Evolutionary conservation across 2,329 filamentous ascomycete genomes (phyloP), one percentile per base, ranked within the genome.

Genomic region (Calonectria pauciramosa): DNA sequence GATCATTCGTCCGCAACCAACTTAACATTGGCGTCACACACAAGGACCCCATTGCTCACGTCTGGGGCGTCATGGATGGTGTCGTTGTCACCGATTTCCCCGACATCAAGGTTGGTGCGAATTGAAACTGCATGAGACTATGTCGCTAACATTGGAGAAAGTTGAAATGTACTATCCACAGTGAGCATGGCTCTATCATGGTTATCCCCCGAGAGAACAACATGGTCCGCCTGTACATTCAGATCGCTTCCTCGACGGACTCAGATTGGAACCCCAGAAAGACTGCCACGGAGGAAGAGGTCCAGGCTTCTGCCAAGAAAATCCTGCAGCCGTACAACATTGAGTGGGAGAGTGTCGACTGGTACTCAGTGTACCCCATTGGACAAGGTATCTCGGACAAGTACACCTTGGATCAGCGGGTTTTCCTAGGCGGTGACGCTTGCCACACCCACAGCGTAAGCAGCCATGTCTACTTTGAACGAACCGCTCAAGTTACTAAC

Each of bases 91-190:
- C 93, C 0, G 89, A 95, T 80, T 95, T 95, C 77, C 94, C 94
- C 0, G 94, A 96, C 81, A 94, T 96, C 80, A 93, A 94, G 87
- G 91, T 91, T 38, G 66, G 85, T 26, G 11, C 20, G 28, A 8
- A 7, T 8, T 36, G 6, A 44, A 14, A 34, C 36, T 36, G 10
- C 20, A 30, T n/a, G 7, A 9, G 9, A 7, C 7, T 5, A 16
- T 54, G 2, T 41, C 70, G 60, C 81, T 94, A 81, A 94, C 89
- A 26, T 87, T 18, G 0, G 1, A 13, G 2, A 8, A 73, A 93
- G 88, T 93, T 94, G 89, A 93, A 94, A 87, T 94, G 92, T 79
- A 94, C 93, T 0, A 94, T 96, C 73, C 94, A 95, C 82, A 95
- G 93, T 4, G 88, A 91, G 59, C 88, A 93, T 72, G 94, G 94